These are phyloP conservation scores for Syncephalastrum contaminatum DNA, from an alignment of 371 early-diverging fungal species.

Conservation along the genomic window DNA sequence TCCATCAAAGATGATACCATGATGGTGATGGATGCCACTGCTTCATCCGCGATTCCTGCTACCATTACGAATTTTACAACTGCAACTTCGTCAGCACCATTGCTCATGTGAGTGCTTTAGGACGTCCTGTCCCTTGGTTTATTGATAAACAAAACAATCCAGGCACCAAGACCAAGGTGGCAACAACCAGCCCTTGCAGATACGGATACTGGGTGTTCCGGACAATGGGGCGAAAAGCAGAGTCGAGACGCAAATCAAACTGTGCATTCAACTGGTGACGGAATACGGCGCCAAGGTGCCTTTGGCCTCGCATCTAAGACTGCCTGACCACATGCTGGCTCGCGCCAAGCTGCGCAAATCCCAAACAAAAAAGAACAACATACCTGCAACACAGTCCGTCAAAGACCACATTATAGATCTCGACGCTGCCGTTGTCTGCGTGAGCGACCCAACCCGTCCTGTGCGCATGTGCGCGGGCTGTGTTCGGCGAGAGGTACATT, in stretches of 20 bases:
- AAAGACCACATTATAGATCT: conserved; percentile 25
- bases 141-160: no score
- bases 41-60: no score
- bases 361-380: not conserved
- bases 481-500: conserved; percentile 72
- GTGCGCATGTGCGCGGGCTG: conserved; percentile 83
- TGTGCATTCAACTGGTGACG: conserved; percentile 80
- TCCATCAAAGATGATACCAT: no score
- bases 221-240: conserved; percentile 80
- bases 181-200: conserved; percentile 20
- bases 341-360: conserved; percentile 59
- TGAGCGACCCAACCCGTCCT: conserved; percentile 71
- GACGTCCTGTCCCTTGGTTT: no score
- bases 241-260: conserved; percentile 91
- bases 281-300: conserved; percentile 72
- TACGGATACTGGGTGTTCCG: conserved; percentile 72
- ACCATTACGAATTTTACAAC: no score
- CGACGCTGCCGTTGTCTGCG: conserved; percentile 80
- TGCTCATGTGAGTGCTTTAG: no score
- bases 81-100: no score
- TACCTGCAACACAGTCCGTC: no score
- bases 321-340: conserved; percentile 82
- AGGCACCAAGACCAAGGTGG: no score
- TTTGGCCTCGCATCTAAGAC: conserved; percentile 77
- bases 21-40: no score